These are phyloP conservation scores for Aspergillus sp. DNA, from an alignment of 2,329 filamentous ascomycete species.

Conservation along the genomic window DNA sequence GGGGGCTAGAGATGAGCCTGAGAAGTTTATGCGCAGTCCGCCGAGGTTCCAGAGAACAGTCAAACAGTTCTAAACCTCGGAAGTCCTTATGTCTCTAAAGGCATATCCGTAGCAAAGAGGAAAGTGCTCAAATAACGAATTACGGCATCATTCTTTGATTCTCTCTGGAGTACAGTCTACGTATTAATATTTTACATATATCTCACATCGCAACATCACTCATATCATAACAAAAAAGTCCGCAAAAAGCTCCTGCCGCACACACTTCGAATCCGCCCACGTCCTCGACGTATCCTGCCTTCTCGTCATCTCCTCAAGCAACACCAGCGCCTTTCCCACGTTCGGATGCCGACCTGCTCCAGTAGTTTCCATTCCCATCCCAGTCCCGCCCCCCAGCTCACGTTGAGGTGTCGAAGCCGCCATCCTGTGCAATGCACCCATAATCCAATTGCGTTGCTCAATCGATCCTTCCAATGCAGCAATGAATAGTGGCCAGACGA, in stretches of 20 bases:
- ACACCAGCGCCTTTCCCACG: slow-evolving; percentile 34
- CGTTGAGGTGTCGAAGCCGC: slow-evolving; percentile 6
- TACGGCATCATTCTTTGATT: not conserved
- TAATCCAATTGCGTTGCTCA: slow-evolving; percentile 39
- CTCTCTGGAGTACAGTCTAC: too few relatives aligned
- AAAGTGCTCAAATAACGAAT: not conserved
- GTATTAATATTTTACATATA: not conserved
- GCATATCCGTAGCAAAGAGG: not conserved
- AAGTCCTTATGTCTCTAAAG: not conserved
- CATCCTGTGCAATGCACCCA: slow-evolving; percentile 40
- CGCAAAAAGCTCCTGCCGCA: slow-evolving; percentile 39
- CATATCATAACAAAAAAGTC: slow-evolving; percentile 41
- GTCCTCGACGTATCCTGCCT: slow-evolving; percentile 39
- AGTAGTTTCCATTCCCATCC: not conserved
- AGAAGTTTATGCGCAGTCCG: slow-evolving; percentile 48
- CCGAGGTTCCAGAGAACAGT: slow-evolving; percentile 41
- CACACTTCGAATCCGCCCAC: slow-evolving; percentile 41
- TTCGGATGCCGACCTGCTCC: slow-evolving; percentile 33
- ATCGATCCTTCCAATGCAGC: slow-evolving; percentile 39
- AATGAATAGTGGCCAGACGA: slow-evolving; percentile 42
- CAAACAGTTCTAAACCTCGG: slow-evolving; percentile 35
- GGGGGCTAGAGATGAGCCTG: slow-evolving; percentile 55
- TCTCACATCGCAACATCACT: not conserved
- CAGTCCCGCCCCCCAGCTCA: not conserved
- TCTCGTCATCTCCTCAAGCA: slow-evolving; percentile 41